Conservation (phyloP, 2,329 filamentous ascomycete species). For the Pseudogymnoascus sp. region DNA sequence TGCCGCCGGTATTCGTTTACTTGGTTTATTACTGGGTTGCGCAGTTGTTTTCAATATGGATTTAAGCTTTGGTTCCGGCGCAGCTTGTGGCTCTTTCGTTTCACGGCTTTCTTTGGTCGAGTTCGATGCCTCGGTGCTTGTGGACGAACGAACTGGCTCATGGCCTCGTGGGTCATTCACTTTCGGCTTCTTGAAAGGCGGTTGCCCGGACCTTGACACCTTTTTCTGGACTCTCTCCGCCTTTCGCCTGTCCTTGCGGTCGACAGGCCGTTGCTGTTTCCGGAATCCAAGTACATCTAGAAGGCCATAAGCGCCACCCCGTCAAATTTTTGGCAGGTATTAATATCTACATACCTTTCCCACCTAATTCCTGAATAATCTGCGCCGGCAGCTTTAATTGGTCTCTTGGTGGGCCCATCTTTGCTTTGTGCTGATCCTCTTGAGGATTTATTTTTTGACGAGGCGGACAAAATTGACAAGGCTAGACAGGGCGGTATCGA, state of each 20-base stretch:
- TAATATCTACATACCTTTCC: slow-evolving; percentile 22
- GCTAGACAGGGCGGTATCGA: background rate
- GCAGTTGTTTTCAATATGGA: slow-evolving; percentile 25
- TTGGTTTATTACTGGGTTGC: slow-evolving; percentile 12
- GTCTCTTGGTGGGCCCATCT: slow-evolving; percentile 23
- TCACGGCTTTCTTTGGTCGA: background rate
- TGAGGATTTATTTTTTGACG: background rate
- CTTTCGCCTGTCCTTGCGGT: slow-evolving; percentile 29
- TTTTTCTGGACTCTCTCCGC: slow-evolving; percentile 27
- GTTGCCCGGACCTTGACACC: slow-evolving; percentile 14
- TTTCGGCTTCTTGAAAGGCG: background rate
- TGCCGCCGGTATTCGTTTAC: slow-evolving; percentile 7
- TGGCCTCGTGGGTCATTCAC: background rate
- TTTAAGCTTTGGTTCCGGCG: slow-evolving; percentile 18
- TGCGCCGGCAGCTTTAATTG: slow-evolving; percentile 37
- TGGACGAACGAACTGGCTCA: background rate
- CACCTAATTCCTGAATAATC: slow-evolving; percentile 39
- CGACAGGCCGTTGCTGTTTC: slow-evolving; percentile 13
- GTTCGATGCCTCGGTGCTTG: background rate
- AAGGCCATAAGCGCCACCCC: slow-evolving; percentile 10
- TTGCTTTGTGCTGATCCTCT: background rate
- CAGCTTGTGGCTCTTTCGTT: background rate
- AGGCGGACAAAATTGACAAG: slow-evolving; percentile 9
- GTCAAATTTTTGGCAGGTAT: background rate
- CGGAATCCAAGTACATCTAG: slow-evolving; percentile 18